phyloP scores from a whole-genome alignment of 2,329 filamentous ascomycete genomes.

The Aspergillus aculeatinus region DNA sequence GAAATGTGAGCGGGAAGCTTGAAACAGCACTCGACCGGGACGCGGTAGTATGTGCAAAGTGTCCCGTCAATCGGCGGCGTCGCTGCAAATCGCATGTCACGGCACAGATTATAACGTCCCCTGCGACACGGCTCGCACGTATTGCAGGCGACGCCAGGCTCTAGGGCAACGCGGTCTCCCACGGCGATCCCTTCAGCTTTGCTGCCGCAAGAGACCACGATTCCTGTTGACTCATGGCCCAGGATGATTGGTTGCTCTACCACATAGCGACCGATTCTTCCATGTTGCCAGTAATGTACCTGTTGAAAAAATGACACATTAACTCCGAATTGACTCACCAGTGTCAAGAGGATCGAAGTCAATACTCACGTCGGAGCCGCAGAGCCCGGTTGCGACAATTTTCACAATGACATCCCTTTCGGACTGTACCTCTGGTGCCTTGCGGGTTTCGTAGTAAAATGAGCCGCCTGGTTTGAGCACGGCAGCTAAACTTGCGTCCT shows the following conservation, averaged over 20 bases:
- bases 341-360: not conserved
- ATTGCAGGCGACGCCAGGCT: constrained; percentile 69
- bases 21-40: constrained; percentile 85
- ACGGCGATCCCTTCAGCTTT: constrained; percentile 54
- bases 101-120: constrained; percentile 84
- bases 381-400: constrained; percentile 80
- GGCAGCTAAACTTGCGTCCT: constrained; percentile 16
- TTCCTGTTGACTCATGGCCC: constrained; percentile 67
- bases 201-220: constrained; percentile 59
- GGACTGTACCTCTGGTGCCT: constrained; percentile 20
- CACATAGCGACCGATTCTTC: constrained; percentile 37
- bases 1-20: constrained; percentile 61
- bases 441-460: constrained; percentile 24
- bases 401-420: constrained; percentile 71
- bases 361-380: constrained; percentile 68
- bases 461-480: constrained; percentile 22
- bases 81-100: constrained; percentile 80
- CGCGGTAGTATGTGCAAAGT: constrained; percentile 74
- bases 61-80: constrained; percentile 87
- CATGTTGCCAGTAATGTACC: constrained; percentile 44
- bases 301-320: constrained; percentile 7
- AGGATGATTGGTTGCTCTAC: constrained; percentile 44
- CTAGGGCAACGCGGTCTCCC: constrained; percentile 72
- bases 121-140: constrained; percentile 70
- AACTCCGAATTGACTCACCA: not conserved